phyloP scores from a whole-genome alignment of 2,329 filamentous ascomycete species.

The Fusarium temperatum region DNA sequence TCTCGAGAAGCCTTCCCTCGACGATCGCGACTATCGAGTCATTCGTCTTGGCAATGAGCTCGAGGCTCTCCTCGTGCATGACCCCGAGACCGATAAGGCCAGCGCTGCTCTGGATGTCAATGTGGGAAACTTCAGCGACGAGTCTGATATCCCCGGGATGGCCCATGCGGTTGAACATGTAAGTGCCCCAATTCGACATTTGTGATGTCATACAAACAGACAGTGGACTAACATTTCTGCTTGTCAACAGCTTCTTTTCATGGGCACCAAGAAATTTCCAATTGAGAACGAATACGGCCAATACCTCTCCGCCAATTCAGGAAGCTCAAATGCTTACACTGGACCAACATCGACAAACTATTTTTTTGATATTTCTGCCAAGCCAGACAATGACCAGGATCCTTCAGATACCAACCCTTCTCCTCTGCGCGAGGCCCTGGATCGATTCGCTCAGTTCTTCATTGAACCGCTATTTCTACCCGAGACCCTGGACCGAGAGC shows the following conservation, averaged over 20 bases:
- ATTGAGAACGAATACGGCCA: conserved; percentile 95
- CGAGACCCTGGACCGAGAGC: conserved; percentile 85
- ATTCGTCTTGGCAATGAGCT: conserved; percentile 86
- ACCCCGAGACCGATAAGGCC: conserved; percentile 95
- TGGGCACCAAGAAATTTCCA: conserved; percentile 98
- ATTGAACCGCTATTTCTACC: conserved; percentile 86
- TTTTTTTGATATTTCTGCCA: conserved; percentile 93
- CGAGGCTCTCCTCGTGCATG: conserved; percentile 91
- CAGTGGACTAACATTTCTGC: conserved; percentile 18
- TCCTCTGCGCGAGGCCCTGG: conserved; percentile 80
- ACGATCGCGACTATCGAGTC: conserved; percentile 88
- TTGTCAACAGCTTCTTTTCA: conserved; percentile 78
- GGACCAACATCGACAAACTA: conserved; percentile 95
- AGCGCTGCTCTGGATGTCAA: conserved; percentile 95
- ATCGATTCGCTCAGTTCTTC: conserved; percentile 95
- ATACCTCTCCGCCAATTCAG: conserved; percentile 89
- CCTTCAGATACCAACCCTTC: conserved; percentile 65
- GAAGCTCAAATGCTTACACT: conserved; percentile 94
- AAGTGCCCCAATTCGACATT: conserved; percentile 38
- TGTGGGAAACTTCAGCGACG: conserved; percentile 94
- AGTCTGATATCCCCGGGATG: conserved; percentile 90
- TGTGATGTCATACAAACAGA: not conserved
- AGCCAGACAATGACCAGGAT: conserved; percentile 69
- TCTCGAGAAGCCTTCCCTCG: conserved; percentile 83
- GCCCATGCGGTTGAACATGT: conserved; percentile 95